Percentiles rank a stretch among this genome's conserved stretches.
These are phyloP conservation scores for Phytopythium cucurbitacearum DNA, from an alignment of 352 stramenopile genomes.

Conservation along the genomic window DNA sequence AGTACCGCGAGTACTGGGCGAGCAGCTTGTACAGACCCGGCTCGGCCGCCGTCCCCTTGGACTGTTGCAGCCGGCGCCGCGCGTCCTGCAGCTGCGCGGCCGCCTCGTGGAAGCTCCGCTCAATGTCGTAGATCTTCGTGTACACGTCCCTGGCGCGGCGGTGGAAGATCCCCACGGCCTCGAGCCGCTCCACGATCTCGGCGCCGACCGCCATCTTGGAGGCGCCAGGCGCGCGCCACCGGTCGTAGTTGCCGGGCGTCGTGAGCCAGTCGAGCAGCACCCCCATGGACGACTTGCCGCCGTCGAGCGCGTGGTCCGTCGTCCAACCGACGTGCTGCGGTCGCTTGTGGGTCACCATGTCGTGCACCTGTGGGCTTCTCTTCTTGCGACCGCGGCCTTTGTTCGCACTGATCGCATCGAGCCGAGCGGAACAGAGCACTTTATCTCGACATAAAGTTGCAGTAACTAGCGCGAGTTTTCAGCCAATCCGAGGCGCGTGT, in stretches of 20 bases:
- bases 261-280: slow-evolving; percentile 48
- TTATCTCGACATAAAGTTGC: too few relatives aligned
- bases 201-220: slow-evolving; percentile 9
- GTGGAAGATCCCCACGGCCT: slow-evolving; percentile 18
- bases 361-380: too few relatives aligned
- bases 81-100: slow-evolving; percentile 16
- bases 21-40: slow-evolving; percentile 18
- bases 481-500: background rate
- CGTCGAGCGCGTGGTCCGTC: slow-evolving; percentile 16
- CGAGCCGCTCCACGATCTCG: slow-evolving; percentile 26
- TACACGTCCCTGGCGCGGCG: slow-evolving; percentile 17
- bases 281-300: slow-evolving; percentile 40
- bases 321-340: slow-evolving; percentile 13
- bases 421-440: too few relatives aligned
- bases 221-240: slow-evolving; percentile 18
- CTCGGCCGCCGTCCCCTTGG: slow-evolving; percentile 15
- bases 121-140: slow-evolving; percentile 26
- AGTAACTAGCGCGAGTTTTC: background rate
- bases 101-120: slow-evolving; percentile 24
- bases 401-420: too few relatives aligned
- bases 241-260: slow-evolving; percentile 28
- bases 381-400: too few relatives aligned
- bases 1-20: slow-evolving; percentile 26
- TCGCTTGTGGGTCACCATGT: background rate
- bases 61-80: slow-evolving; percentile 13